Evolutionary conservation across 2,329 filamentous ascomycete species (phyloP).

Genomic region (Penicillium sp.): DNA sequence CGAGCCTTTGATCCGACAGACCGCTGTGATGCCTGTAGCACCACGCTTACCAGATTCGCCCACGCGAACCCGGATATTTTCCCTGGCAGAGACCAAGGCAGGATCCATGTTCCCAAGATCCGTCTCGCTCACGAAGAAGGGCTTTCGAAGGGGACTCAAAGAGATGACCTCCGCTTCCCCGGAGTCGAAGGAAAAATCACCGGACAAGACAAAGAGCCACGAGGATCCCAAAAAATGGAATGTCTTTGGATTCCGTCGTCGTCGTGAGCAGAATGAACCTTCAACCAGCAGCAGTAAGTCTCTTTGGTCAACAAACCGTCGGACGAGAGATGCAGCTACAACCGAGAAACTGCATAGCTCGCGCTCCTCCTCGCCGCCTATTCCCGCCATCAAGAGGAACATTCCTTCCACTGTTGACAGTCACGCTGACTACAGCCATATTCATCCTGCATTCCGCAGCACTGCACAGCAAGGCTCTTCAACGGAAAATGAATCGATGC

Average conservation of each 20-base stretch:
- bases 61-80: neutral
- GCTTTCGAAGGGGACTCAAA: slow-evolving; percentile 1
- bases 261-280: slow-evolving; percentile 7
- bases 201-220: neutral
- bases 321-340: neutral
- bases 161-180: neutral
- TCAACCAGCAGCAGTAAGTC: slow-evolving; percentile 6
- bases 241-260: slow-evolving; percentile 17
- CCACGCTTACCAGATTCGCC: neutral
- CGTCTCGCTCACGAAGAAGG: slow-evolving; percentile 10
- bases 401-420: neutral
- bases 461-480: neutral
- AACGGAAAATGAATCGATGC: no score
- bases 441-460: neutral
- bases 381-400: slow-evolving; percentile 1
- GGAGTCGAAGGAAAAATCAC: slow-evolving; percentile 3
- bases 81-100: neutral
- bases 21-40: neutral
- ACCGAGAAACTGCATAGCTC: neutral
- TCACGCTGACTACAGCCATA: neutral
- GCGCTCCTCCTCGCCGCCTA: slow-evolving; percentile 3
- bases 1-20: slow-evolving; percentile 4
- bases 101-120: slow-evolving; percentile 5
- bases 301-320: slow-evolving; percentile 7
- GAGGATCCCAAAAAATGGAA: slow-evolving; percentile 15